phyloP scores from a whole-genome alignment of 2,329 filamentous ascomycete species.

The Fusarium sulawesiense region DNA sequence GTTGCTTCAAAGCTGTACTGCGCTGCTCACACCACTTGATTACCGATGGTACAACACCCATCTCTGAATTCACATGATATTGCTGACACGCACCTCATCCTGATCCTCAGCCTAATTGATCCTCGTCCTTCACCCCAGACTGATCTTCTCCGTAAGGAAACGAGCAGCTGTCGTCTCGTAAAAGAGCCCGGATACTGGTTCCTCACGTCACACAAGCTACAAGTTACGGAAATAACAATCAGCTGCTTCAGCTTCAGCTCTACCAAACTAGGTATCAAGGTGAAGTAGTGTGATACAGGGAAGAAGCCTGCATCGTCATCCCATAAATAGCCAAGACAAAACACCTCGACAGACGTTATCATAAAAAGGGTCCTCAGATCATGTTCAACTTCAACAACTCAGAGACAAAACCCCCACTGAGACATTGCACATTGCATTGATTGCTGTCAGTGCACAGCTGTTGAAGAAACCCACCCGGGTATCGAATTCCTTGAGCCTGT shows the following conservation, averaged over 20 bases:
- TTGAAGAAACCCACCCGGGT: conserved; percentile 10
- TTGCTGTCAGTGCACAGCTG: not conserved
- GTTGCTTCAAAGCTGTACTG: not conserved
- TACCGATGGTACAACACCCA: conserved; percentile 31
- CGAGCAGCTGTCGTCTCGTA: not conserved
- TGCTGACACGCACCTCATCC: conserved; percentile 36
- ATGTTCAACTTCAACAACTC: not conserved
- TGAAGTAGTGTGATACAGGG: not conserved
- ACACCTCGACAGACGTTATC: not conserved
- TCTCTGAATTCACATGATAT: conserved; percentile 40
- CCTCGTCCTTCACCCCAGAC: not conserved
- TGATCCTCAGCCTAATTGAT: not conserved
- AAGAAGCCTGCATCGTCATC: conserved; percentile 24
- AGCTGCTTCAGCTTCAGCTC: conserved; percentile 12
- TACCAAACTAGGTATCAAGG: not conserved
- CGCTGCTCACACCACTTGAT: conserved; percentile 26
- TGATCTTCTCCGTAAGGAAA: not conserved
- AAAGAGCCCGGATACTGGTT: not conserved
- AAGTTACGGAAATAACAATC: conserved; percentile 5
- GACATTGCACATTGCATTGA: not conserved
- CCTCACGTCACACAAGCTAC: conserved; percentile 28
- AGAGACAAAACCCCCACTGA: not conserved
- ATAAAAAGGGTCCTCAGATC: conserved; percentile 32
- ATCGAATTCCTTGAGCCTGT: conserved; percentile 2
- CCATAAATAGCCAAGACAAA: conserved; percentile 13